Evolutionary conservation across 768 basidiomycete genomes (phyloP), one percentile per base, ranked within the genome.

Genomic region (Butyriboletus loyo): DNA sequence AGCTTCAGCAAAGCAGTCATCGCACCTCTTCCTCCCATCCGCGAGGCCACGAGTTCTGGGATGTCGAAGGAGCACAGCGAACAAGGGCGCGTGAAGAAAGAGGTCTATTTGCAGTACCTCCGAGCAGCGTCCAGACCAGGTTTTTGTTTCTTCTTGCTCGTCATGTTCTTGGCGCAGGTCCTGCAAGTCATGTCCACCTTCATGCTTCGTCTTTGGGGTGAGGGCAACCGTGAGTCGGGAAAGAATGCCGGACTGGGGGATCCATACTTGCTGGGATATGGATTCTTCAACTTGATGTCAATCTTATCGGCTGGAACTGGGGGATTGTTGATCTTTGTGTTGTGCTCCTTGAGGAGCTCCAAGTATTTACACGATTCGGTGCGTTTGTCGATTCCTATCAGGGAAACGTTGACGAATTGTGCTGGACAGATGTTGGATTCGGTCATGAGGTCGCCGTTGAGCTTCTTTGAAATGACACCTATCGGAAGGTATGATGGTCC

Each of bases 401-500:
- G 9, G 15, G 7, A 14, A 5, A 7, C 11, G 27, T 27, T 50
- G 9, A 43, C 35, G n/a, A 34, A 45, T 49, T 53, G 32, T 48
- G 41, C 25, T 9, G 39, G n/a, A 17, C 54, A 90, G 87, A 91
- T 92, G 88, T 70, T 92, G 60, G 63, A 80, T 42, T 81, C 92
- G 3, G 77, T 98, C 31, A 83, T 98, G 76, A 81, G 80, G 24
- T 87, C 91, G 0, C 92, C 92, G 0, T 68, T 95, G 59, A 84
- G 82, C 59, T 98, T 92, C 75, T 98, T 97, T 66, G 95, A 97
- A 68, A 71, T 78, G 49, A 97, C 93, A 0, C 95, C 93, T 2
- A 85, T 82, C 15, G 92, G 92, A 58, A 80, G 87, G 88, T 87
- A 59, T 45, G 77, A 54, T 32, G 10, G 17, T 19, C 13, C 19